Evolutionary conservation across 495 filamentous ascomycete genomes (phyloP).

Genomic region (Neohortaea acidophila): DNA sequence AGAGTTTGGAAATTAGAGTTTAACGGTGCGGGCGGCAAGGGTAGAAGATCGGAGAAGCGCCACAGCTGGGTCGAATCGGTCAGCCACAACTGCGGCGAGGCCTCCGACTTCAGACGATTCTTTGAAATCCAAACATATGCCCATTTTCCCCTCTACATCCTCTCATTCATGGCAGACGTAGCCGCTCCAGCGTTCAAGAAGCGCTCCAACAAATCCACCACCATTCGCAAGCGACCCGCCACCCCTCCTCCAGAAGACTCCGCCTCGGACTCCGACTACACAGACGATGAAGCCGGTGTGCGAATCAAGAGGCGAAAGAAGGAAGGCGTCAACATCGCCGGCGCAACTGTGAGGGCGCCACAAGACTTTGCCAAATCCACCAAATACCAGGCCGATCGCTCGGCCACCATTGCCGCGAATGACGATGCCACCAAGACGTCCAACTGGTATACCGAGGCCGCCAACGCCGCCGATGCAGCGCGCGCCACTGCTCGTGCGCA

Average conservation of each 20-base stretch:
- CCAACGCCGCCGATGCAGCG: slow-evolving; percentile 38
- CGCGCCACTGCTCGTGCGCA: slow-evolving; percentile 34
- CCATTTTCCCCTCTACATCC: not conserved
- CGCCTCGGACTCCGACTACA: slow-evolving; percentile 55
- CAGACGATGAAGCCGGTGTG: slow-evolving; percentile 61
- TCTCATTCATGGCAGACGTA: slow-evolving; percentile 15
- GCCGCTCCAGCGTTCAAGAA: slow-evolving; percentile 62
- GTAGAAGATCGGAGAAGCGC: too few species aligned
- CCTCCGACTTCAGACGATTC: too few species aligned
- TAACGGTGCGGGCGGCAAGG: too few species aligned
- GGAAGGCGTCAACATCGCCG: slow-evolving; percentile 37
- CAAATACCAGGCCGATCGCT: slow-evolving; percentile 44
- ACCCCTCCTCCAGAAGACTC: slow-evolving; percentile 57
- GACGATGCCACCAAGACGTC: slow-evolving; percentile 86
- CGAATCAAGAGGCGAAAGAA: slow-evolving; percentile 68
- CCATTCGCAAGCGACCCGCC: slow-evolving; percentile 65
- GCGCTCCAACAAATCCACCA: slow-evolving; percentile 55
- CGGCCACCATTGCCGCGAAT: slow-evolving; percentile 41
- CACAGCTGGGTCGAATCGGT: too few species aligned
- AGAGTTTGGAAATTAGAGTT: too few species aligned
- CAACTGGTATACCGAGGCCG: slow-evolving; percentile 77
- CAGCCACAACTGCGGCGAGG: too few species aligned
- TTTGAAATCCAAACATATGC: too few species aligned
- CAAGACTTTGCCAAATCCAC: slow-evolving; percentile 31
- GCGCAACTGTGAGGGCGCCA: slow-evolving; percentile 34